Conservation (phyloP, 495 filamentous ascomycete species). For the Chaetomidium leptoderma region DNA sequence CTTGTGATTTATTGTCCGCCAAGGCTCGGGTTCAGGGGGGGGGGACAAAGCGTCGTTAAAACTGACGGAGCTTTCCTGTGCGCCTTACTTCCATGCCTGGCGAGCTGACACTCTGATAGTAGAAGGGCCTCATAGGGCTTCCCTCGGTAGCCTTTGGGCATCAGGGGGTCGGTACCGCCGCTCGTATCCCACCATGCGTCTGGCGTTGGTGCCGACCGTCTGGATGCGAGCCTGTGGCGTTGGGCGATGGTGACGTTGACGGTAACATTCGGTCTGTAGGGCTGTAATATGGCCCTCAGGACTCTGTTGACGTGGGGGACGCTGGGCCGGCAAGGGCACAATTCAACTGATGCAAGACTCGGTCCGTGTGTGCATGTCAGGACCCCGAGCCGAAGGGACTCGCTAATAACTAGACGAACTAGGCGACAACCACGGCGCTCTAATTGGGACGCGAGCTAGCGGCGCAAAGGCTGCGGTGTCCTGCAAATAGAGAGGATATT, state of each 20-base stretch:
- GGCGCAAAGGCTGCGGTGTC: too few relatives aligned
- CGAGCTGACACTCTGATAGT: too few relatives aligned
- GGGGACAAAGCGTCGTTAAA: too few relatives aligned
- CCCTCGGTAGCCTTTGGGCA: background rate
- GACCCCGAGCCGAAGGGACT: background rate
- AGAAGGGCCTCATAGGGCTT: too few relatives aligned
- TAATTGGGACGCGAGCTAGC: too few relatives aligned
- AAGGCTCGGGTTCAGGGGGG: too few relatives aligned
- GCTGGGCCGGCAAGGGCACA: background rate
- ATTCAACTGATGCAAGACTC: background rate
- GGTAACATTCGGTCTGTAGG: background rate
- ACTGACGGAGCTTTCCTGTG: too few relatives aligned
- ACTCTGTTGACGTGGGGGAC: background rate
- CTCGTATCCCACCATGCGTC: background rate
- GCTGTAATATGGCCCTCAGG: background rate
- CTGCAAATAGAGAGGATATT: too few relatives aligned
- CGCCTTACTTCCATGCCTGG: too few relatives aligned
- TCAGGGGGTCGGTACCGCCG: background rate
- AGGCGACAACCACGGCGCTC: too few relatives aligned
- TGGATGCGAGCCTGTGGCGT: conserved; percentile 5
- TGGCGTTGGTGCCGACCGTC: background rate
- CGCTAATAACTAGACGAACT: background rate
- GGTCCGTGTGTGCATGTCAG: background rate
- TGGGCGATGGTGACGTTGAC: background rate
- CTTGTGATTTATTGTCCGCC: too few relatives aligned